Evolutionary conservation across 2,329 filamentous ascomycete species (phyloP).

Genomic region (Botrytis porri): DNA sequence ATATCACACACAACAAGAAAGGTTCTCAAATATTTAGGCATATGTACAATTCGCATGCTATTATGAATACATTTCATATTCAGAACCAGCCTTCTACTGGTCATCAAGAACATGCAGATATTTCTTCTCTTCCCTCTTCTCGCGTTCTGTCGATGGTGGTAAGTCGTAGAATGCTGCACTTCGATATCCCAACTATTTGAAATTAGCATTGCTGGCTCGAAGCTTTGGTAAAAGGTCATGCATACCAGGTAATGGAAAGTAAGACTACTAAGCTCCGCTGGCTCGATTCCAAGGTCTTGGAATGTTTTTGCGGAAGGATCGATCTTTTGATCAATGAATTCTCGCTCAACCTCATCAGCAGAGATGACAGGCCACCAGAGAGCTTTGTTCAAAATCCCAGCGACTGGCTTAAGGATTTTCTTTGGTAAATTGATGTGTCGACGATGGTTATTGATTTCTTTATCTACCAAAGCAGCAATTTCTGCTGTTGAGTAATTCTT

Average conservation of each 20-base stretch:
- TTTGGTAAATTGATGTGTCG: constrained; percentile 91
- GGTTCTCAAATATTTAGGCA: constrained; percentile 20
- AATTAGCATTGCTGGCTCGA: not conserved
- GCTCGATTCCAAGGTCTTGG: constrained; percentile 86
- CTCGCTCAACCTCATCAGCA: constrained; percentile 81
- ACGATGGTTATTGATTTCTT: constrained; percentile 86
- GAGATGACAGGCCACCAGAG: constrained; percentile 89
- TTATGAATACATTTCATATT: constrained; percentile 17
- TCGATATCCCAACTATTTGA: constrained; percentile 76
- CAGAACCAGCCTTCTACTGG: constrained; percentile 53
- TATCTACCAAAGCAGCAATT: constrained; percentile 83
- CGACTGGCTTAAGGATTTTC: constrained; percentile 69
- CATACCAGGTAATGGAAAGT: constrained; percentile 90
- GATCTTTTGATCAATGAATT: constrained; percentile 90
- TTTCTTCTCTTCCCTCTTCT: constrained; percentile 93
- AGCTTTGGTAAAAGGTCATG: not conserved
- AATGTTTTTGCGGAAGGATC: constrained; percentile 93
- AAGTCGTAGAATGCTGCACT: constrained; percentile 88
- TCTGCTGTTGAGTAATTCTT: constrained; percentile 88
- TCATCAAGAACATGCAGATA: constrained; percentile 93
- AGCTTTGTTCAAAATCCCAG: constrained; percentile 71
- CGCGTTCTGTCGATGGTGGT: constrained; percentile 89
- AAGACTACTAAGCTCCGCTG: constrained; percentile 78
- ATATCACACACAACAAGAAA: constrained; percentile 8
- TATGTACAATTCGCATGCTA: constrained; percentile 40